Conservation (phyloP, 1,139 yeast genomes). For the Candida tropicalis region DNA sequence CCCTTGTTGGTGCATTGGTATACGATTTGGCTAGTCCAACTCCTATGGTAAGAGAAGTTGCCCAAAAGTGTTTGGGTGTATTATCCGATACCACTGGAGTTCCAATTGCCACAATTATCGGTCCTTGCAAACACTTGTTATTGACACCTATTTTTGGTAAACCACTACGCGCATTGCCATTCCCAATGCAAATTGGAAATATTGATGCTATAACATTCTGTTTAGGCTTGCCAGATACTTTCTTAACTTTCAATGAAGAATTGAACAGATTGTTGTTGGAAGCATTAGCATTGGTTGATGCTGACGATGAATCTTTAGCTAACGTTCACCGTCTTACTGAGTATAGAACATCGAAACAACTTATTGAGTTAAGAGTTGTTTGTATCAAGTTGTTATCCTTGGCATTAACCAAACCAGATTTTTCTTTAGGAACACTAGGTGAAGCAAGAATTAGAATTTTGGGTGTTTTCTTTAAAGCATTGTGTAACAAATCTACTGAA, state of each 20-base stretch:
- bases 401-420: constrained; percentile 82
- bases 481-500: constrained; percentile 81
- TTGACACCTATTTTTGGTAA: constrained; percentile 95
- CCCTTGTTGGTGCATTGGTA: constrained; percentile 82
- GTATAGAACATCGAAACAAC: constrained; percentile 83
- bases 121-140: constrained; percentile 79
- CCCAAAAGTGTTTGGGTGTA: constrained; percentile 69
- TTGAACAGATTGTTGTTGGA: constrained; percentile 81
- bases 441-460: constrained; percentile 83
- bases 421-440: constrained; percentile 75
- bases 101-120: constrained; percentile 72
- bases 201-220: constrained; percentile 96
- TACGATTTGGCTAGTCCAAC: constrained; percentile 92
- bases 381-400: constrained; percentile 83
- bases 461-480: constrained; percentile 92
- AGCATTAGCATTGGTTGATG: constrained; percentile 93
- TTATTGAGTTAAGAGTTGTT: constrained; percentile 83
- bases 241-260: constrained; percentile 86
- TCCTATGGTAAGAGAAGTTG: constrained; percentile 76
- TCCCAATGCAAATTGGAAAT: constrained; percentile 98
- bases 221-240: constrained; percentile 75
- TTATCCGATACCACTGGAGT: constrained; percentile 72
- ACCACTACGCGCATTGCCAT: constrained; percentile 93
- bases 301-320: constrained; percentile 93
- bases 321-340: constrained; percentile 85